Percentiles rank a stretch among this genome's conserved stretches.
Conservation (phyloP, 192 early-diverging fungal genomes). For the Coemansia sp. region DNA sequence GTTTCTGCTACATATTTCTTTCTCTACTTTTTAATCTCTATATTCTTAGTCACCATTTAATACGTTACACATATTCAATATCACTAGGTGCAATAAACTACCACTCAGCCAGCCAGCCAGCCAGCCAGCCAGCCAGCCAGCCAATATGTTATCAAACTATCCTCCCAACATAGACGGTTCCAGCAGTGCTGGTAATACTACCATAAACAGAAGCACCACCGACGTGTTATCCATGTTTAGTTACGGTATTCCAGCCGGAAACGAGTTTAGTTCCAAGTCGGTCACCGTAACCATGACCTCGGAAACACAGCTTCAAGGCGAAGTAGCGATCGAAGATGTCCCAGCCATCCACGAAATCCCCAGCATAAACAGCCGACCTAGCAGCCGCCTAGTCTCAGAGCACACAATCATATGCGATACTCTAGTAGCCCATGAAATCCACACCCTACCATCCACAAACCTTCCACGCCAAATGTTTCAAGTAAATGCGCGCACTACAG, state of each 20-base stretch:
- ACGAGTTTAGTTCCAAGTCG: slow-evolving; percentile 26
- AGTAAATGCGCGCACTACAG: slow-evolving; percentile 21
- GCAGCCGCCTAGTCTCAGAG: too few species aligned
- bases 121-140: too few species aligned
- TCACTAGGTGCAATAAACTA: too few species aligned
- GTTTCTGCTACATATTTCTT: too few species aligned
- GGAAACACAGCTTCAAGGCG: slow-evolving; percentile 23
- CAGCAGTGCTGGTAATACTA: too few species aligned
- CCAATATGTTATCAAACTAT: too few species aligned
- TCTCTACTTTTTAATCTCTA: too few species aligned
- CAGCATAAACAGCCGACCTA: slow-evolving; percentile 10
- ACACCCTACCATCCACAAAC: slow-evolving; percentile 14
- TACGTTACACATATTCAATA: too few species aligned
- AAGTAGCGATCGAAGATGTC: slow-evolving; percentile 16
- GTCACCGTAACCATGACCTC: slow-evolving; percentile 6
- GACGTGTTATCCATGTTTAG: slow-evolving; percentile 6
- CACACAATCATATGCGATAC: slow-evolving; percentile 31
- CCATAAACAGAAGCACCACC: too few species aligned
- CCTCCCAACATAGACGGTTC: too few species aligned
- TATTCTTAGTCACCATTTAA: too few species aligned
- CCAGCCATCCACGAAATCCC: slow-evolving; percentile 29
- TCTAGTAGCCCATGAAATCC: slow-evolving; percentile 34
- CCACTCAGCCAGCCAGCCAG: too few species aligned
- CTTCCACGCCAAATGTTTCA: slow-evolving; percentile 25
- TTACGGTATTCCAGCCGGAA: slow-evolving; percentile 5